phyloP scores from a whole-genome alignment of 352 stramenopile species.

The Peronospora farinosa region DNA sequence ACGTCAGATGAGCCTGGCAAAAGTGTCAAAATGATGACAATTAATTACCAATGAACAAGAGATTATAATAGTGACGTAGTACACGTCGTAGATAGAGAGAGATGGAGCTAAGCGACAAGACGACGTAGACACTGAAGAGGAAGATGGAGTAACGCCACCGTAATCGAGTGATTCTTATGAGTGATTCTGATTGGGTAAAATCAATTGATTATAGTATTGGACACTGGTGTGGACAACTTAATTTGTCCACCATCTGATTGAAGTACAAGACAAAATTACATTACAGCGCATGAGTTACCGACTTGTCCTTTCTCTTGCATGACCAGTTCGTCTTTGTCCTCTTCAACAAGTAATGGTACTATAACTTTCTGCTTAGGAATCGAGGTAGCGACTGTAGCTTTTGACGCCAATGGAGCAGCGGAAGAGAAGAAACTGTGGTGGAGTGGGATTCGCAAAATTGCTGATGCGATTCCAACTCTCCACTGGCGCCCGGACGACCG shows the following conservation, averaged over 20 bases:
- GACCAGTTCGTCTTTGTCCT: conserved; percentile 3
- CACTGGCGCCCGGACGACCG: too few relatives aligned
- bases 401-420: too few relatives aligned
- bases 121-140: neutral
- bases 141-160: conserved; percentile 20
- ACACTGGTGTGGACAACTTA: conserved; percentile 5
- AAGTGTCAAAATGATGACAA: neutral
- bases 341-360: conserved; percentile 1
- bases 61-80: neutral
- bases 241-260: conserved; percentile 11
- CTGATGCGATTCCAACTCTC: too few relatives aligned
- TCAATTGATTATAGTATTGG: conserved; percentile 11
- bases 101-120: conserved; percentile 1
- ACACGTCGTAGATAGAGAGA: conserved; percentile 3
- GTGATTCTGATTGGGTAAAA: conserved; percentile 25
- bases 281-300: conserved; percentile 18
- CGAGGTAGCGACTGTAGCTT: too few relatives aligned
- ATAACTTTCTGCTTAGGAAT: conserved; percentile 6
- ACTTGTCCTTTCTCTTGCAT: neutral
- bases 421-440: too few relatives aligned
- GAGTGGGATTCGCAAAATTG: too few relatives aligned
- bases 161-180: conserved; percentile 21
- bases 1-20: neutral
- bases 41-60: conserved; percentile 3
- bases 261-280: conserved; percentile 19